A percentile compares a stretch with the other conserved stretches of the same genome.
phyloP scores from a whole-genome alignment of 495 filamentous ascomycete genomes.

The Terfezia claveryi region DNA sequence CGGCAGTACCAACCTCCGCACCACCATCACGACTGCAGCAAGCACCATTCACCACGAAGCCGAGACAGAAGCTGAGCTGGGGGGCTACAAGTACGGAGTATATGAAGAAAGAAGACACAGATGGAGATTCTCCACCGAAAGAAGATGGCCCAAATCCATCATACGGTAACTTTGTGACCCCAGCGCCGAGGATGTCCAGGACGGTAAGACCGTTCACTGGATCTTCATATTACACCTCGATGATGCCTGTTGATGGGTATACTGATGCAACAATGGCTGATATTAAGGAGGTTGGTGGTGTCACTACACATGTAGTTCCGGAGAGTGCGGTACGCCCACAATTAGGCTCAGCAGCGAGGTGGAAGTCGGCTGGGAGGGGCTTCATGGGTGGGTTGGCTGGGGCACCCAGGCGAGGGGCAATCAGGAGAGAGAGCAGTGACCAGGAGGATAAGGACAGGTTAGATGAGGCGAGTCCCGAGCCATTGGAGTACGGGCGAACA shows the following conservation, averaged over 20 bases:
- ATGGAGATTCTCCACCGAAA: background rate
- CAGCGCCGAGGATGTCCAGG: background rate
- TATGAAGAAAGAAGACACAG: background rate
- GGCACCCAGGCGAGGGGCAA: slow-evolving; percentile 14
- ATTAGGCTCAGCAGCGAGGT: slow-evolving; percentile 13
- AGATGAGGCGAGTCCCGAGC: slow-evolving; percentile 6
- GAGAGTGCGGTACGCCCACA: background rate
- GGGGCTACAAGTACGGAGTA: background rate
- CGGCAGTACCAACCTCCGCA: background rate
- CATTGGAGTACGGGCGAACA: background rate
- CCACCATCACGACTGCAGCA: background rate
- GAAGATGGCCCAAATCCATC: background rate
- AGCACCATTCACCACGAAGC: background rate
- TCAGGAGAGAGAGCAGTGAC: slow-evolving; percentile 12
- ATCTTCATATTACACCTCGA: background rate
- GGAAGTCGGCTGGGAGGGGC: slow-evolving; percentile 13
- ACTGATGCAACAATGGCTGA: background rate
- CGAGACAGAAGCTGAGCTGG: background rate
- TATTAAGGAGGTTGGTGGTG: background rate
- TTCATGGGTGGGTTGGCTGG: slow-evolving; percentile 14
- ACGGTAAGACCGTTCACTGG: background rate
- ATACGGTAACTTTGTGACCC: background rate
- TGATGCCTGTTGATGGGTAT: background rate
- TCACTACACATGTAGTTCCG: background rate
- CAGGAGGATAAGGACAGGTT: slow-evolving; percentile 10